Conservation (phyloP, 768 basidiomycete genomes). For the Lentinula guzmanii region DNA sequence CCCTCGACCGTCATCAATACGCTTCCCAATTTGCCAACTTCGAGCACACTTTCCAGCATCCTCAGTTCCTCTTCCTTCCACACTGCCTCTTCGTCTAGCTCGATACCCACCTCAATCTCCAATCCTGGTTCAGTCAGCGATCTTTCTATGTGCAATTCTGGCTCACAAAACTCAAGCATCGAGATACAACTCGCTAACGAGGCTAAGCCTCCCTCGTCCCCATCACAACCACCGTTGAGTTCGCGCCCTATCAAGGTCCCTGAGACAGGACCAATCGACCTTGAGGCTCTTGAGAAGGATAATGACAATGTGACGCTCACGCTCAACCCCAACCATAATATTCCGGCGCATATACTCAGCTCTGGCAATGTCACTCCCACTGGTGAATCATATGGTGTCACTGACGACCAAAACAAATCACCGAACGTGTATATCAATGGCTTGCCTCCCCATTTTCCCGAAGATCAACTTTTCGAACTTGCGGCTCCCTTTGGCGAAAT, state of each 20-base stretch:
- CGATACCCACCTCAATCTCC: neutral
- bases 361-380: neutral
- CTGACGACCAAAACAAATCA: slow-evolving; percentile 29
- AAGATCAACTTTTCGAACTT: slow-evolving; percentile 71
- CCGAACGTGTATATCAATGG: slow-evolving; percentile 90
- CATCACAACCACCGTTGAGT: neutral
- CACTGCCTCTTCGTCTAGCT: slow-evolving; percentile 1
- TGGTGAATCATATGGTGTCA: no score
- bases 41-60: slow-evolving; percentile 5
- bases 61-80: neutral
- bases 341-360: slow-evolving; percentile 3
- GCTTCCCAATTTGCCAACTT: neutral
- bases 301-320: neutral
- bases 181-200: neutral
- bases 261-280: slow-evolving; percentile 2
- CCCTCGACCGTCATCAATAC: neutral
- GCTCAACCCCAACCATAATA: neutral
- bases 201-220: neutral
- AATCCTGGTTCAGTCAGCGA: neutral
- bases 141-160: neutral
- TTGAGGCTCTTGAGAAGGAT: slow-evolving; percentile 3
- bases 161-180: neutral
- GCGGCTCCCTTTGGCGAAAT: slow-evolving; percentile 68
- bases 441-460: slow-evolving; percentile 75
- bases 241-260: neutral